Evolutionary conservation across 768 basidiomycete species (phyloP).

Genomic region (Calocybe cyanea): DNA sequence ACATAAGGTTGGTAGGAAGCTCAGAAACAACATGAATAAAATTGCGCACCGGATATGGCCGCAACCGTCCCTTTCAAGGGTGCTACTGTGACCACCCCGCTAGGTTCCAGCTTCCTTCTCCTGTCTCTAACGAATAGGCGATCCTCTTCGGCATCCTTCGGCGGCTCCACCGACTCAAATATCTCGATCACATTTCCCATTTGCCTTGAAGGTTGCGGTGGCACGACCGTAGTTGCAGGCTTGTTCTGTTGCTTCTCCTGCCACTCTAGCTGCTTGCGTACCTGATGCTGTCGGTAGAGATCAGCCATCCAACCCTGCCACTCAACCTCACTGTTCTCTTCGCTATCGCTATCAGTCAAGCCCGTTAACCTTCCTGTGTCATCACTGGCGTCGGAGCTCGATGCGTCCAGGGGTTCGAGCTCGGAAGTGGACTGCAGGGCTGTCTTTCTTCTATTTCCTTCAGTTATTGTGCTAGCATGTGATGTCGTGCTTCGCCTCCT

Average conservation of each 20-base stretch:
- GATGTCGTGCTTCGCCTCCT: slow-evolving; percentile 18
- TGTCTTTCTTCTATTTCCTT: slow-evolving; percentile 11
- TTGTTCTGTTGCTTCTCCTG: neutral
- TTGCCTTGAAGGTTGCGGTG: slow-evolving; percentile 1
- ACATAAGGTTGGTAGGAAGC: neutral
- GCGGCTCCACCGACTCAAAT: slow-evolving; percentile 6
- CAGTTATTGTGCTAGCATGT: slow-evolving; percentile 10
- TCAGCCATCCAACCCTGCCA: slow-evolving; percentile 69
- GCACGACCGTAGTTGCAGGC: slow-evolving; percentile 8
- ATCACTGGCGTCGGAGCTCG: slow-evolving; percentile 20
- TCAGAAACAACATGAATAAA: neutral
- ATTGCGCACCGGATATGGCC: slow-evolving; percentile 3
- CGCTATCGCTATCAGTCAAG: slow-evolving; percentile 35
- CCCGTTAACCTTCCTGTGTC: slow-evolving; percentile 18
- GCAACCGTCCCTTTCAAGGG: neutral
- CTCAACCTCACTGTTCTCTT: slow-evolving; percentile 53
- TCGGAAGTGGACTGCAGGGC: slow-evolving; percentile 1
- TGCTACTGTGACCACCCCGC: slow-evolving; percentile 23
- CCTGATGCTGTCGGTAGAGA: slow-evolving; percentile 33
- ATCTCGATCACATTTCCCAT: slow-evolving; percentile 6
- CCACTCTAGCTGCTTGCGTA: slow-evolving; percentile 12
- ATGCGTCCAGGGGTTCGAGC: too few relatives aligned
- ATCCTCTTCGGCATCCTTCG: slow-evolving; percentile 16
- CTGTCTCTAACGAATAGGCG: slow-evolving; percentile 17
- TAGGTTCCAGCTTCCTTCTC: slow-evolving; percentile 26